Evolutionary conservation across 208 protist genomes (phyloP).

Genomic region (Trypanosomatidae sp.): DNA sequence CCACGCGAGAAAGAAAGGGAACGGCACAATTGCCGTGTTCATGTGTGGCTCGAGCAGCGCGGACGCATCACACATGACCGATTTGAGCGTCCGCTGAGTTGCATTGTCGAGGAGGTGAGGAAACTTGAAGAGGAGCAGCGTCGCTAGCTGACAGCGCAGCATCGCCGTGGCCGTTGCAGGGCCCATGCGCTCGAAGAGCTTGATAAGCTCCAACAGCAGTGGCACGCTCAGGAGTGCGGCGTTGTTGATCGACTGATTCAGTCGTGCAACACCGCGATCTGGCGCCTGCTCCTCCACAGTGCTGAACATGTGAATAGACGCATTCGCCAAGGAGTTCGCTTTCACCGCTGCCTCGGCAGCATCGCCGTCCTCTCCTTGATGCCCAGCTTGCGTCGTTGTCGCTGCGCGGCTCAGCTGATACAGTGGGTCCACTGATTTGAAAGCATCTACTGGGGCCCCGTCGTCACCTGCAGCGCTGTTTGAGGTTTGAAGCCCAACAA

Average conservation of each 20-base stretch:
- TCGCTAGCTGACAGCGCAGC: conserved; percentile 53
- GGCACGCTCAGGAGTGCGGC: conserved; percentile 43
- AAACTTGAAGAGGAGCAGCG: conserved; percentile 76
- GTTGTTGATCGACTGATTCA: conserved; percentile 26
- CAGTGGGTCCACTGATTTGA: conserved; percentile 20
- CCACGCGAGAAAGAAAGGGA: conserved; percentile 67
- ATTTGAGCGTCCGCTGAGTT: conserved; percentile 42
- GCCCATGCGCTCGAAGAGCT: conserved; percentile 39
- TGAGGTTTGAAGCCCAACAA: conserved; percentile 9
- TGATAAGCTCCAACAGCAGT: conserved; percentile 64
- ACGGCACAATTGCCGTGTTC: conserved; percentile 21
- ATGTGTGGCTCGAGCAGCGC: conserved; percentile 34
- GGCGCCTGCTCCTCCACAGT: conserved; percentile 25
- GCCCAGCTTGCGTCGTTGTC: neutral
- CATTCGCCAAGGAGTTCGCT: neutral
- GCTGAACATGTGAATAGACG: conserved; percentile 17
- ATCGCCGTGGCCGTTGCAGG: conserved; percentile 29
- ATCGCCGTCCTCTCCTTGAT: neutral
- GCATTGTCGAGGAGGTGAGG: conserved; percentile 44
- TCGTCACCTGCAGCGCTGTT: neutral
- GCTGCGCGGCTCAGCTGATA: conserved; percentile 24
- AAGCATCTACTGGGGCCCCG: neutral
- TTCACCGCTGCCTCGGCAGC: neutral
- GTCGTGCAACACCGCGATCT: conserved; percentile 22
- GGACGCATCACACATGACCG: conserved; percentile 34